Evolutionary conservation across 371 early-diverging fungal species (phyloP).

Genomic region (Mucor saturninus): DNA sequence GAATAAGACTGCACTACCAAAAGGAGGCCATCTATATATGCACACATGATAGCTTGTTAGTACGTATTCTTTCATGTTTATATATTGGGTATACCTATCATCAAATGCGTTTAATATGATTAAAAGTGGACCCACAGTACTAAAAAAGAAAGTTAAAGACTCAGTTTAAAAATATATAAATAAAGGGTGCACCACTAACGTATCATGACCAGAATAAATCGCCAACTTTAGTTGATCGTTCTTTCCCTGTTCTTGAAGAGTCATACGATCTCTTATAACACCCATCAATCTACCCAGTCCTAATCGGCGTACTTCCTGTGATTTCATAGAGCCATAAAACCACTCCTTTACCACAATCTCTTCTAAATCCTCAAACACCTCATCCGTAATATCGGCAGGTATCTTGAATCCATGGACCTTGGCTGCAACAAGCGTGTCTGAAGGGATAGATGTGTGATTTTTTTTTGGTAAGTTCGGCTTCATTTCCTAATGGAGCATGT

Average conservation of each 20-base stretch:
- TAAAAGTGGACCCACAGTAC: conserved; percentile 71
- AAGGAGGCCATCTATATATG: conserved; percentile 52
- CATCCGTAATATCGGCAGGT: conserved; percentile 55
- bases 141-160: conserved; percentile 20
- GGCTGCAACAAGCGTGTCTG: conserved; percentile 52
- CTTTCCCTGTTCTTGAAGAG: conserved; percentile 31
- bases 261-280: conserved; percentile 58
- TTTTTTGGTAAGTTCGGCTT: neutral
- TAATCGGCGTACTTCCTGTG: conserved; percentile 48
- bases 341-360: conserved; percentile 48
- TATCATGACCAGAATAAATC: conserved; percentile 81
- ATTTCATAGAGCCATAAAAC: conserved; percentile 41
- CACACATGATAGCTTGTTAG: neutral
- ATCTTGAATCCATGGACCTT: conserved; percentile 53
- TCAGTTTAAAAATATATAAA: neutral
- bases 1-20: conserved; percentile 62
- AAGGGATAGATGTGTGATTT: neutral
- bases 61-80: conserved; percentile 7
- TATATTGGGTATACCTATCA: conserved; percentile 34
- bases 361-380: conserved; percentile 37
- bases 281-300: conserved; percentile 60
- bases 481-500: conserved; percentile 1
- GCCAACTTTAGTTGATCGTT: conserved; percentile 59
- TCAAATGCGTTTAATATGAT: conserved; percentile 60
- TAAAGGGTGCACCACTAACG: conserved; percentile 34